phyloP scores from a whole-genome alignment of 805 yeast species.

The Ogataea zsoltii region DNA sequence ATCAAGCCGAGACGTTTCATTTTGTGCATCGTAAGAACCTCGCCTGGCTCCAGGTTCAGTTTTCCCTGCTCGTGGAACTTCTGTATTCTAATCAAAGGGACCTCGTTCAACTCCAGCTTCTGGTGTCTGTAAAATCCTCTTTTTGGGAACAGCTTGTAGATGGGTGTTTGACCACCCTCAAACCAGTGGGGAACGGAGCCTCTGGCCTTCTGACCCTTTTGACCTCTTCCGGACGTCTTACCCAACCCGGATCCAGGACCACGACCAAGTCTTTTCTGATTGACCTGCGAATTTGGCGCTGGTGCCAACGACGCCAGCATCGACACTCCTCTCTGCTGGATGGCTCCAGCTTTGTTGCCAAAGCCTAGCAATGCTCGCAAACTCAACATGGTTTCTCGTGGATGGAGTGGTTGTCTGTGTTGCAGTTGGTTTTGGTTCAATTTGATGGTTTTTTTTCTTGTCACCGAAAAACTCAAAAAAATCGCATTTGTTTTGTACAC shows the following conservation, averaged over 20 bases:
- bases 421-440: neutral
- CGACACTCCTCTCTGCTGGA: slow-evolving; percentile 36
- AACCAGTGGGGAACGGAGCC: slow-evolving; percentile 89
- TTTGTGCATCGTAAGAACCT: slow-evolving; percentile 68
- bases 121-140: slow-evolving; percentile 77
- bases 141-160: slow-evolving; percentile 80
- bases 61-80: slow-evolving; percentile 69
- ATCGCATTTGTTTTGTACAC: neutral
- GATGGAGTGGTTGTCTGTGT: too few species aligned
- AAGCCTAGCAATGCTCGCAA: slow-evolving; percentile 1
- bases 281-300: slow-evolving; percentile 57
- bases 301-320: slow-evolving; percentile 58
- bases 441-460: neutral
- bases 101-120: slow-evolving; percentile 49
- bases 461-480: neutral
- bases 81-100: slow-evolving; percentile 71
- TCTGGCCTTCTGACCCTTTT: slow-evolving; percentile 97
- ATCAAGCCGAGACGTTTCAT: slow-evolving; percentile 76
- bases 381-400: neutral
- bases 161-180: slow-evolving; percentile 99
- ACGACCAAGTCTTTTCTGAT: slow-evolving; percentile 82
- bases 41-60: slow-evolving; percentile 56
- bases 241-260: slow-evolving; percentile 94
- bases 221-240: slow-evolving; percentile 96
- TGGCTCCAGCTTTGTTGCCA: neutral